These are phyloP conservation scores for Ploettnerulaceae sp. DNA, from an alignment of 2,329 filamentous ascomycete species.

Conservation along the genomic window DNA sequence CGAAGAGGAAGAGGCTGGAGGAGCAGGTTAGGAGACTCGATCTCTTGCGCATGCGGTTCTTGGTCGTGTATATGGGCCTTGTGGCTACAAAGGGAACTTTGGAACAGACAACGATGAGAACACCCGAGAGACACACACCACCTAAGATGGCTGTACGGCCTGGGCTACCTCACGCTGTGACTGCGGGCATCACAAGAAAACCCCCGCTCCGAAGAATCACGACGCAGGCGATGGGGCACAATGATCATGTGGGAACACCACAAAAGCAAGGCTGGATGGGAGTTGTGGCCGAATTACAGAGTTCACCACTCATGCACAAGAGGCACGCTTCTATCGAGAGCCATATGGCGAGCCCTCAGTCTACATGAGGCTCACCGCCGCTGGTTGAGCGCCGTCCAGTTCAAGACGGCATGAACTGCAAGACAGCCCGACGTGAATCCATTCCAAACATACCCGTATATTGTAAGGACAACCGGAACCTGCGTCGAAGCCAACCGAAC, in stretches of 20 bases:
- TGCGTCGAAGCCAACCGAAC: too few species aligned
- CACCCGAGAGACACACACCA: conserved; percentile 25
- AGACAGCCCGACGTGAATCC: background rate
- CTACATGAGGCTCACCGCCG: background rate
- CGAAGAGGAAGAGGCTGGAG: conserved; percentile 49
- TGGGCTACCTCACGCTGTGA: conserved; percentile 24
- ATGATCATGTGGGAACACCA: conserved; percentile 42
- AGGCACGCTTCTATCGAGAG: conserved; percentile 59
- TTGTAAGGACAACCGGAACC: too few species aligned
- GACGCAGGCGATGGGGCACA: conserved; percentile 50
- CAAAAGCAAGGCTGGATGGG: conserved; percentile 57
- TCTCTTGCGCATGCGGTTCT: conserved; percentile 58
- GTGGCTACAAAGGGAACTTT: conserved; percentile 39
- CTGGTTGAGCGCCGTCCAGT: background rate
- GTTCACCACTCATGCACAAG: conserved; percentile 55
- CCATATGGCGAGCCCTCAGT: conserved; percentile 42
- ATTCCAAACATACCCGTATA: background rate
- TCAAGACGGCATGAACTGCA: background rate
- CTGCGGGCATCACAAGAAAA: conserved; percentile 28
- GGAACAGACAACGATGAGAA: conserved; percentile 16
- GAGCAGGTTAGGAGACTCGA: conserved; percentile 55
- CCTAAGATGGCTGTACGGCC: conserved; percentile 25
- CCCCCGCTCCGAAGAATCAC: conserved; percentile 48
- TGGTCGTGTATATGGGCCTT: conserved; percentile 60
- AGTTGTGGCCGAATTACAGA: conserved; percentile 58